phyloP scores from a whole-genome alignment of 768 basidiomycete genomes.

The Phylloporus sp. region DNA sequence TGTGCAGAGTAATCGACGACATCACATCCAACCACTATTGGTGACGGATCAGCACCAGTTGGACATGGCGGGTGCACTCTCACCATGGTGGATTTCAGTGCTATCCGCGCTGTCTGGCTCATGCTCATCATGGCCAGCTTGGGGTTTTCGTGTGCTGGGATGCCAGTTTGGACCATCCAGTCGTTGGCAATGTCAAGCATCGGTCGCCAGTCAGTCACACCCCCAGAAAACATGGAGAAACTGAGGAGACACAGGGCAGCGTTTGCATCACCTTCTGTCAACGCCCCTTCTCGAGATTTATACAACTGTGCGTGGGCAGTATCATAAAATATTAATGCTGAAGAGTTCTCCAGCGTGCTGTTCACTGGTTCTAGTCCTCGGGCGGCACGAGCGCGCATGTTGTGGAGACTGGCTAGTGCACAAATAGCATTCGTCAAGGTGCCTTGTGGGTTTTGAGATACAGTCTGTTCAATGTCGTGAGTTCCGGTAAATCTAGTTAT shows the following conservation, averaged over 20 bases:
- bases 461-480: constrained; percentile 35
- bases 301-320: constrained; percentile 64
- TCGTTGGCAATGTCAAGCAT: constrained; percentile 70
- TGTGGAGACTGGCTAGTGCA: constrained; percentile 72
- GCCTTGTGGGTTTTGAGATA: constrained; percentile 64
- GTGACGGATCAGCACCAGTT: constrained; percentile 14
- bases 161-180: constrained; percentile 68
- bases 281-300: constrained; percentile 49
- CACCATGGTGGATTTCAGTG: constrained; percentile 72
- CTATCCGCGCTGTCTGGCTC: constrained; percentile 49
- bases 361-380: constrained; percentile 58
- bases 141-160: constrained; percentile 63
- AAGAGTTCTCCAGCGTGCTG: constrained; percentile 50
- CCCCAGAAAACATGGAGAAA: constrained; percentile 69
- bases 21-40: constrained; percentile 76
- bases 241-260: constrained; percentile 76
- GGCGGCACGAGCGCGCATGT: constrained; percentile 55
- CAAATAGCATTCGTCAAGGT: constrained; percentile 70
- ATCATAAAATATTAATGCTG: constrained; percentile 63
- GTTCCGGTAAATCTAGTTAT: constrained; percentile 4
- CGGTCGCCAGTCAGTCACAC: constrained; percentile 63
- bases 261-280: constrained; percentile 67
- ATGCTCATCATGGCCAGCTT: constrained; percentile 54
- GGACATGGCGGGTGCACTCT: constrained; percentile 28
- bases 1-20: constrained; percentile 56